Conservation (phyloP, 176 grass and related monocot genomes). For the Oryza brachyantha region DNA sequence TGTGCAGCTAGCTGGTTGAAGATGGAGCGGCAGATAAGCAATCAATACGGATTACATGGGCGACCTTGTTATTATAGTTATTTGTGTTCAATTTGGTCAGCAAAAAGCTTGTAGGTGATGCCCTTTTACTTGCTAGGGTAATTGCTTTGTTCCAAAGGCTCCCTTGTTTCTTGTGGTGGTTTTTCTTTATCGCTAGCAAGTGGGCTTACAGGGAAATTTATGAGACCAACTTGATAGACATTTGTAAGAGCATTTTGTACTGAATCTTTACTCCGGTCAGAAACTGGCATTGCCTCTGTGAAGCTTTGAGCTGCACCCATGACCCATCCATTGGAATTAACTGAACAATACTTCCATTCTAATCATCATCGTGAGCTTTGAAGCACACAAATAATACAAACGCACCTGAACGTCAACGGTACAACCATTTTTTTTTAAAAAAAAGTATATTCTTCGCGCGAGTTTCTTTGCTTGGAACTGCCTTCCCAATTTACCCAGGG, state of each 20-base stretch:
- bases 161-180: not conserved
- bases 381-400: no score
- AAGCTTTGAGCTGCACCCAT: no score
- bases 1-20: not conserved
- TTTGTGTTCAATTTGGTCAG: not conserved
- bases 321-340: not conserved
- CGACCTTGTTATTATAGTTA: not conserved
- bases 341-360: not conserved
- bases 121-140: not conserved
- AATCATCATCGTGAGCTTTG: not conserved
- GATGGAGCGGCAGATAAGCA: not conserved
- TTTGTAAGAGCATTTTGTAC: no score
- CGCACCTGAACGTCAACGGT: no score
- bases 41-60: not conserved
- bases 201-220: not conserved
- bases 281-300: no score
- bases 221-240: not conserved
- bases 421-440: no score
- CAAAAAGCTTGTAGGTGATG: not conserved
- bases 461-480: no score
- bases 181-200: not conserved
- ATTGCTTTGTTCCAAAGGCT: not conserved
- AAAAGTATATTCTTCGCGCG: no score
- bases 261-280: no score
- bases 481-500: no score